Evolutionary conservation across 768 basidiomycete genomes (phyloP).

Genomic region (Mycena sanguinolenta): DNA sequence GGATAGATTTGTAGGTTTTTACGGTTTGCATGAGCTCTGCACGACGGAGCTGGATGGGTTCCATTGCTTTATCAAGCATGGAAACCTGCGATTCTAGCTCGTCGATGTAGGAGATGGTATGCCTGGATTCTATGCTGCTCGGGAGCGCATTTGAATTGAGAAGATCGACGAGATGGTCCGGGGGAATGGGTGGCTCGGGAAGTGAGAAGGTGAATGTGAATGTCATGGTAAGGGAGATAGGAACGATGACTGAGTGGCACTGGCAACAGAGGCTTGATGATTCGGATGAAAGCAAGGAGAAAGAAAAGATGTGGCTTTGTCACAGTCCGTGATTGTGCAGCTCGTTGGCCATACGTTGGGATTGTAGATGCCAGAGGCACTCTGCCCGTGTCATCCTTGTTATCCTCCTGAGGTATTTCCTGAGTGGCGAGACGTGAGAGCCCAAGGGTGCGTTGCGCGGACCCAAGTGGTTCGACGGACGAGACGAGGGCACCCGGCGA

Average conservation of each 20-base stretch:
- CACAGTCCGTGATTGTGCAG: too few relatives aligned
- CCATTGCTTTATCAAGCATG: background rate
- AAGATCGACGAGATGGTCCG: background rate
- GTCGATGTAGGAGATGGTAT: background rate
- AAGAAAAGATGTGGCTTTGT: too few relatives aligned
- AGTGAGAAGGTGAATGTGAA: background rate
- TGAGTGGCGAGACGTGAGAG: slow-evolving; percentile 55
- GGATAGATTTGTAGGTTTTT: background rate
- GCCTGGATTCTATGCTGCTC: background rate
- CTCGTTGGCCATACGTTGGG: too few relatives aligned
- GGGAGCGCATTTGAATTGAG: background rate
- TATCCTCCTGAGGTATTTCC: slow-evolving; percentile 40
- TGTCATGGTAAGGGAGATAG: too few relatives aligned
- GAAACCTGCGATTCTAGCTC: background rate
- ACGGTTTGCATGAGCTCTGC: background rate
- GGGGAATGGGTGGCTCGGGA: background rate
- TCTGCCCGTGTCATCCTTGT: too few relatives aligned
- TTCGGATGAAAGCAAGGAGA: too few relatives aligned
- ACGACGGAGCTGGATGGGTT: background rate
- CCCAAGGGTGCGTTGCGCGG: slow-evolving; percentile 48
- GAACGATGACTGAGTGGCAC: too few relatives aligned
- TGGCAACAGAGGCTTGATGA: too few relatives aligned
- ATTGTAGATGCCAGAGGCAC: too few relatives aligned
- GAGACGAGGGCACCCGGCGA: slow-evolving; percentile 73
- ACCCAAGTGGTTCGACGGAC: slow-evolving; percentile 50